These are phyloP conservation scores for Ustilago cynodontis DNA, from an alignment of 1,284 basidiomycete genomes.

Conservation along the genomic window DNA sequence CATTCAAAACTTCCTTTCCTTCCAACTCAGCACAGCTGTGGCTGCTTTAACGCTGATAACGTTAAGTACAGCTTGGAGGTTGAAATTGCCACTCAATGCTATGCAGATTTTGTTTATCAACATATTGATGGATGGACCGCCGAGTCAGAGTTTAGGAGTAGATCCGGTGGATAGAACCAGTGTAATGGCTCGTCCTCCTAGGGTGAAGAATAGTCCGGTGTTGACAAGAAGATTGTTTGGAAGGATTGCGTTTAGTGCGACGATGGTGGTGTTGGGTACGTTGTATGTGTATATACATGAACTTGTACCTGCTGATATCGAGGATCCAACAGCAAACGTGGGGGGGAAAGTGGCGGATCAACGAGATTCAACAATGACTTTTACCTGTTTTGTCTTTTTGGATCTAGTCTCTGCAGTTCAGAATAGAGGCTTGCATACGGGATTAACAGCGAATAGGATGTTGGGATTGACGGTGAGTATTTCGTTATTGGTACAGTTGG, in stretches of 20 bases:
- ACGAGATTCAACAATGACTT: constrained; percentile 74
- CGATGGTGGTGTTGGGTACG: constrained; percentile 88
- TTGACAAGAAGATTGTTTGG: constrained; percentile 80
- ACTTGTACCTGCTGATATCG: constrained; percentile 73
- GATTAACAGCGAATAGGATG: constrained; percentile 79
- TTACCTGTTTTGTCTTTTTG: constrained; percentile 95
- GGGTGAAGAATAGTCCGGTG: constrained; percentile 88
- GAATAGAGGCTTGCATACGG: constrained; percentile 78
- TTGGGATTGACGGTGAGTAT: constrained; percentile 85
- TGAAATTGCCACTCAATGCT: constrained; percentile 92
- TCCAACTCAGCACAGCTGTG: constrained; percentile 95
- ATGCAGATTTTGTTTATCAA: constrained; percentile 99
- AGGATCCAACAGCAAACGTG: background rate
- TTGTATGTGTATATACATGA: constrained; percentile 81
- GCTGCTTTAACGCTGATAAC: constrained; percentile 95
- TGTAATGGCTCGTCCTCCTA: constrained; percentile 83
- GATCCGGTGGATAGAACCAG: constrained; percentile 92
- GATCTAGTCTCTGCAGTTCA: constrained; percentile 95
- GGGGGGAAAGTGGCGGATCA: constrained; percentile 33
- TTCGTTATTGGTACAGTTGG: constrained; percentile 85
- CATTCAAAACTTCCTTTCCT: constrained; percentile 96
- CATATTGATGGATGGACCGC: constrained; percentile 99
- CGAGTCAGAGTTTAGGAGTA: constrained; percentile 93
- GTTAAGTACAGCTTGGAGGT: constrained; percentile 86
- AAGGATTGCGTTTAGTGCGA: constrained; percentile 88